Percentiles rank a stretch among this genome's conserved stretches.
Evolutionary conservation across 2,329 filamentous ascomycete genomes (phyloP).

Genomic region (Bipolaris zeicola): DNA sequence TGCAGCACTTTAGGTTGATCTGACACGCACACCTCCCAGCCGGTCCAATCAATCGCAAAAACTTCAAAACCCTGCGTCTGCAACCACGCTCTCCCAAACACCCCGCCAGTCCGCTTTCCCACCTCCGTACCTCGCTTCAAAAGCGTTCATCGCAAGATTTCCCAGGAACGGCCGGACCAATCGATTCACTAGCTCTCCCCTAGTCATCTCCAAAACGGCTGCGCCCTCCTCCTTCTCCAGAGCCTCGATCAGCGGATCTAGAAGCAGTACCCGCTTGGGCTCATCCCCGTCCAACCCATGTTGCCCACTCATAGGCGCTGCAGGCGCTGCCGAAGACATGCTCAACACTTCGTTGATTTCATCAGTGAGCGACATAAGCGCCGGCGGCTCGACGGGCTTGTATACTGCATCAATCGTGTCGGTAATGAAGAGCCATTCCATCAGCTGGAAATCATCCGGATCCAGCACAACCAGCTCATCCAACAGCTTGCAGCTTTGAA

Average conservation of each 20-base stretch:
- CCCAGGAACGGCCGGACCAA: conserved; percentile 87
- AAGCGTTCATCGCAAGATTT: conserved; percentile 88
- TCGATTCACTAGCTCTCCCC: conserved; percentile 71
- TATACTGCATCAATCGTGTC: conserved; percentile 98
- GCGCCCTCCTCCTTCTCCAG: conserved; percentile 43
- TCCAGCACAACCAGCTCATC: conserved; percentile 85
- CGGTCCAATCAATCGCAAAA: not conserved
- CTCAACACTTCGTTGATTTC: conserved; percentile 77
- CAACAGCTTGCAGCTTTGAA: conserved; percentile 93
- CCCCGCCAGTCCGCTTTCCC: conserved; percentile 50
- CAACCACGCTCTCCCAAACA: conserved; percentile 41
- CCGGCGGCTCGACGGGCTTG: conserved; percentile 68
- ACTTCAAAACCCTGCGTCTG: conserved; percentile 29
- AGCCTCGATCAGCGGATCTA: conserved; percentile 49
- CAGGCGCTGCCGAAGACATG: conserved; percentile 13
- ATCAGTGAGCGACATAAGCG: conserved; percentile 77
- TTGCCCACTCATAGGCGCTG: conserved; percentile 3
- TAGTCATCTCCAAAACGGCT: conserved; percentile 59
- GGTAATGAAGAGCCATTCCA: conserved; percentile 96
- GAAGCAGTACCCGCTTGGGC: conserved; percentile 47
- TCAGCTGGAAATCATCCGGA: conserved; percentile 96
- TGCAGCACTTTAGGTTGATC: not conserved
- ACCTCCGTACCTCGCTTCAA: conserved; percentile 92
- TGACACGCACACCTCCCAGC: not conserved
- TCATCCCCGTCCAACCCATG: conserved; percentile 16